A percentile compares a stretch with the other conserved stretches of the same genome.
These are phyloP conservation scores for Gnetum montanum DNA, from an alignment of 75 land plant species.

Conservation along the genomic window DNA sequence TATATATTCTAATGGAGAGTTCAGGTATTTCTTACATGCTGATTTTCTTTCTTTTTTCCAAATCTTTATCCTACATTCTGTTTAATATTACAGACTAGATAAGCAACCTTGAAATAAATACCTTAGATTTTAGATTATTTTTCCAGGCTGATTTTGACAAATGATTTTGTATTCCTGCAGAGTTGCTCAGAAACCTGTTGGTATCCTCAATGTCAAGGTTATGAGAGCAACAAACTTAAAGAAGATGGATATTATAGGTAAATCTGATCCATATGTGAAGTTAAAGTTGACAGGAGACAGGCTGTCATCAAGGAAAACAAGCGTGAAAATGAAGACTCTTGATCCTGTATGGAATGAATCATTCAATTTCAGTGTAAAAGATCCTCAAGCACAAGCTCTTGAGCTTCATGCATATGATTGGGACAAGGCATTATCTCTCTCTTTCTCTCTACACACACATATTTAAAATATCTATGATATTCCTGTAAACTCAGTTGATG, in stretches of 20 bases:
- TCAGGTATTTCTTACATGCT: too few species aligned
- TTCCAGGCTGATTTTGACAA: too few species aligned
- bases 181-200: slow-evolving; percentile 78
- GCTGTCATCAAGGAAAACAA: slow-evolving; percentile 64
- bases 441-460: background rate
- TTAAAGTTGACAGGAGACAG: slow-evolving; percentile 64
- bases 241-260: slow-evolving; percentile 84
- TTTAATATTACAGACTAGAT: too few species aligned
- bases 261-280: slow-evolving; percentile 95
- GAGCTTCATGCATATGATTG: slow-evolving; percentile 81
- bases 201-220: slow-evolving; percentile 80
- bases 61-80: too few species aligned
- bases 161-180: slow-evolving; percentile 19
- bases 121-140: too few species aligned
- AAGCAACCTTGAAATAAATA: too few species aligned
- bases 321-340: slow-evolving; percentile 66
- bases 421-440: slow-evolving; percentile 68
- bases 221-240: slow-evolving; percentile 52
- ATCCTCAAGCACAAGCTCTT: slow-evolving; percentile 69
- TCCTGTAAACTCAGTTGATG: background rate
- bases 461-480: background rate
- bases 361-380: slow-evolving; percentile 78
- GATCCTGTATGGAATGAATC: slow-evolving; percentile 95
- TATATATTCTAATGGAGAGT: too few species aligned
- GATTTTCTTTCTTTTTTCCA: background rate